Evolutionary conservation across 768 basidiomycete species (phyloP).

Genomic region (Hericium rajendrae): DNA sequence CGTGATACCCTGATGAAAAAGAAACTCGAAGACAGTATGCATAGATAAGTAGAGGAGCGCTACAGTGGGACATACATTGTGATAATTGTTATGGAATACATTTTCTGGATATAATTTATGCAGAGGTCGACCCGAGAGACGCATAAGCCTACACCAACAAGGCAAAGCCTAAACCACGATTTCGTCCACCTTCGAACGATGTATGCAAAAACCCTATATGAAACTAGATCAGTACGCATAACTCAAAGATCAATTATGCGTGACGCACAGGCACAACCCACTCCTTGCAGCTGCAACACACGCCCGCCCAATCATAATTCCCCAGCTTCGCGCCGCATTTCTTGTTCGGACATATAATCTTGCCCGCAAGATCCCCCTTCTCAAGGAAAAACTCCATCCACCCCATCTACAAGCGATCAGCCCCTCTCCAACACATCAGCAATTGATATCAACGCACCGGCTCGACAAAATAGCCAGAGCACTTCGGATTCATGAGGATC

Average conservation of each 20-base stretch:
- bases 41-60: too few species aligned
- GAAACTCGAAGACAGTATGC: too few species aligned
- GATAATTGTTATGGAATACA: too few species aligned
- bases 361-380: slow-evolving; percentile 72
- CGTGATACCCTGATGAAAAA: too few species aligned
- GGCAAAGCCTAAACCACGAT: slow-evolving; percentile 18
- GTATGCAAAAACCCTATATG: slow-evolving; percentile 44
- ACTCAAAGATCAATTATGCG: not conserved
- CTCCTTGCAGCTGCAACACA: slow-evolving; percentile 80
- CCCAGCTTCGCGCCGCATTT: slow-evolving; percentile 89
- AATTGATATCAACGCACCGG: slow-evolving; percentile 47
- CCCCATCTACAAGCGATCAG: slow-evolving; percentile 44
- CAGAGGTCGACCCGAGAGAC: too few species aligned
- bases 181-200: slow-evolving; percentile 46
- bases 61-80: too few species aligned
- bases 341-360: slow-evolving; percentile 86
- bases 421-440: not conserved
- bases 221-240: not conserved
- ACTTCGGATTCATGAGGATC: slow-evolving; percentile 68
- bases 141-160: not conserved
- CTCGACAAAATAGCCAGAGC: slow-evolving; percentile 96
- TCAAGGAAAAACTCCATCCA: slow-evolving; percentile 90
- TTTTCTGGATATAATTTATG: too few species aligned
- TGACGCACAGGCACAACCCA: slow-evolving; percentile 83
- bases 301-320: slow-evolving; percentile 95